phyloP scores from a whole-genome alignment of 805 yeast species.

The Saccharomycodes ludwigii region DNA sequence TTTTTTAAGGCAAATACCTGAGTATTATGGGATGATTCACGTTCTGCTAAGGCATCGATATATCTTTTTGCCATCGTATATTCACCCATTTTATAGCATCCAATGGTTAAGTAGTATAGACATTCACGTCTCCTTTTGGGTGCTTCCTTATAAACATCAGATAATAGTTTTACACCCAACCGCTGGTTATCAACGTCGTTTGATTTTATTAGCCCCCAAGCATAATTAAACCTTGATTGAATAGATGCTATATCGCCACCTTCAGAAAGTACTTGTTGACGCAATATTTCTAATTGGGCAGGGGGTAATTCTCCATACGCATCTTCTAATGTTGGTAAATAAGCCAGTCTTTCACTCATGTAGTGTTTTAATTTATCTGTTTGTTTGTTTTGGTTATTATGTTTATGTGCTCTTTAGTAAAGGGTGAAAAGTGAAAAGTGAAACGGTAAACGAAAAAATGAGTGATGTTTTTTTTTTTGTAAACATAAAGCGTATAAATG shows the following conservation, averaged over 20 bases:
- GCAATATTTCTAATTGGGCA: conserved; percentile 65
- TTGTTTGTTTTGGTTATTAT: no score
- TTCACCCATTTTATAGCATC: conserved; percentile 81
- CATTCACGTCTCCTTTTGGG: conserved; percentile 83
- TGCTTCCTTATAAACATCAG: conserved; percentile 57
- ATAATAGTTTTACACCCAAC: conserved; percentile 66
- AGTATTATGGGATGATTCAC: conserved; percentile 65
- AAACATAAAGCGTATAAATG: no score
- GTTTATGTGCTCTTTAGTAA: not conserved
- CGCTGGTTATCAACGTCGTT: conserved; percentile 48
- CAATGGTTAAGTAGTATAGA: conserved; percentile 75
- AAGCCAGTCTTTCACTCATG: conserved; percentile 18
- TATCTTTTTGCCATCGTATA: conserved; percentile 77
- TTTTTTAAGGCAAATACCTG: conserved; percentile 65
- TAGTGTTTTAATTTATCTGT: not conserved
- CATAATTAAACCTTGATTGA: conserved; percentile 84
- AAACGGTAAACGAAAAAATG: no score
- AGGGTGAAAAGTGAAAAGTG: not conserved
- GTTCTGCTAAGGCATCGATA: conserved; percentile 58
- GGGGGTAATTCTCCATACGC: conserved; percentile 40
- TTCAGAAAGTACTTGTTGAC: conserved; percentile 68
- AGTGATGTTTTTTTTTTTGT: no score
- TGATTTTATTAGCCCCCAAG: conserved; percentile 91
- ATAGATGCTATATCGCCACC: conserved; percentile 60
- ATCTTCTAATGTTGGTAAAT: conserved; percentile 21